Evolutionary conservation across 148 eudicot genomes (phyloP).

Genomic region (Cornus suecica): DNA sequence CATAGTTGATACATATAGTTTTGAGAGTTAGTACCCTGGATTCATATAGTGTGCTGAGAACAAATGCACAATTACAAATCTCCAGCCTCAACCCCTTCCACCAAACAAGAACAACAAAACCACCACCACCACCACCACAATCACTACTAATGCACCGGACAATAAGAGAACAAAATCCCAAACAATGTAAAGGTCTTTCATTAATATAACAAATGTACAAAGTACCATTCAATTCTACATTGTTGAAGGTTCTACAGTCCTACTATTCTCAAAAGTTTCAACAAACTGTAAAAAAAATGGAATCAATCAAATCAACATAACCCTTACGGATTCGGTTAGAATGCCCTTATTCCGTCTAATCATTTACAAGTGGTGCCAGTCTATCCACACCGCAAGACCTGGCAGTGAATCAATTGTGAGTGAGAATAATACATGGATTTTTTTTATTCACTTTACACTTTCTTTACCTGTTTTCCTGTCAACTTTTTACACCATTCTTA

Average conservation of each 20-base stretch:
- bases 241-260: too few species aligned
- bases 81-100: too few species aligned
- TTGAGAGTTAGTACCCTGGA: too few species aligned
- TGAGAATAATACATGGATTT: constrained; percentile 7
- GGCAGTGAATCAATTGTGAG: constrained; percentile 11
- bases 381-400: neutral
- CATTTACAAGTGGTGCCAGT: constrained; percentile 19
- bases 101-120: too few species aligned
- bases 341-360: constrained; percentile 12
- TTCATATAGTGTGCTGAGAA: too few species aligned
- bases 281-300: neutral
- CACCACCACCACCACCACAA: too few species aligned
- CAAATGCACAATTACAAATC: too few species aligned
- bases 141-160: too few species aligned
- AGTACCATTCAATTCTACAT: neutral
- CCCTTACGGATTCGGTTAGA: constrained; percentile 9
- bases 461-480: constrained; percentile 1
- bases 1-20: too few species aligned
- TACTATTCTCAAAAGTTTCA: constrained; percentile 1
- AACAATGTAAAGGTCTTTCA: too few species aligned
- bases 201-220: neutral
- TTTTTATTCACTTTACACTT: constrained; percentile 4
- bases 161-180: too few species aligned
- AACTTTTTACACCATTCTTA: constrained; percentile 20
- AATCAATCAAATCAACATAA: constrained; percentile 11